Percentiles rank a stretch among this genome's conserved stretches.
These are phyloP conservation scores for Cymbopogon flexuosus DNA, from an alignment of 202 grass and related monocot species.

Conservation along the genomic window DNA sequence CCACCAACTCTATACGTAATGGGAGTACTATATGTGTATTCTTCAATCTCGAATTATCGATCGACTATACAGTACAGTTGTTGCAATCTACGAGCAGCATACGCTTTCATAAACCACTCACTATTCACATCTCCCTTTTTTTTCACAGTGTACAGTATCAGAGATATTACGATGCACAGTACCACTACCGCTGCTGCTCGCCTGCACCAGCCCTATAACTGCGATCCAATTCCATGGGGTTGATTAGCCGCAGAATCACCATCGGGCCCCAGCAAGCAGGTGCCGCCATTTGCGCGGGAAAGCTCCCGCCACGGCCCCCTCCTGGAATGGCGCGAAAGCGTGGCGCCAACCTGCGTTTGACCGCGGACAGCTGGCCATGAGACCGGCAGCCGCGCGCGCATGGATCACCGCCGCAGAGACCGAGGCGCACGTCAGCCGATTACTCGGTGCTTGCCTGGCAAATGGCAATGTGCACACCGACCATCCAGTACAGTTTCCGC, in stretches of 20 bases:
- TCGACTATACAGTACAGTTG: too few species aligned
- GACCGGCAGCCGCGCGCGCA: slow-evolving; percentile 10
- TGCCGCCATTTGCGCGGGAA: slow-evolving; percentile 42
- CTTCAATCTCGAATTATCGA: too few species aligned
- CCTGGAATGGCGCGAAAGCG: slow-evolving; percentile 42
- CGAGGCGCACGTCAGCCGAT: neutral
- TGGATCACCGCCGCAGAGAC: slow-evolving; percentile 7
- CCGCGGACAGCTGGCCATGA: slow-evolving; percentile 26
- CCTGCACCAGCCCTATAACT: neutral
- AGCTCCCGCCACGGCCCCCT: neutral
- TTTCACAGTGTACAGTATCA: neutral
- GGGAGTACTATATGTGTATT: too few species aligned
- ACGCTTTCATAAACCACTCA: neutral
- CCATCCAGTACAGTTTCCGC: neutral
- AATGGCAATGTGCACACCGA: neutral
- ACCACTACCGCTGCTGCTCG: neutral
- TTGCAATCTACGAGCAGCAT: neutral
- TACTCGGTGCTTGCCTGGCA: neutral
- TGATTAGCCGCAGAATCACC: neutral
- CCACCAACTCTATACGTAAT: too few species aligned
- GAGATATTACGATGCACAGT: neutral
- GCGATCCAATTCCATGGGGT: neutral
- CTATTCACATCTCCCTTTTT: too few species aligned
- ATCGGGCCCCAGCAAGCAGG: neutral
- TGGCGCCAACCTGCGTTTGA: slow-evolving; percentile 31